These are phyloP conservation scores for Linum trigynum DNA, from an alignment of 345 rosid genomes.

Conservation along the genomic window DNA sequence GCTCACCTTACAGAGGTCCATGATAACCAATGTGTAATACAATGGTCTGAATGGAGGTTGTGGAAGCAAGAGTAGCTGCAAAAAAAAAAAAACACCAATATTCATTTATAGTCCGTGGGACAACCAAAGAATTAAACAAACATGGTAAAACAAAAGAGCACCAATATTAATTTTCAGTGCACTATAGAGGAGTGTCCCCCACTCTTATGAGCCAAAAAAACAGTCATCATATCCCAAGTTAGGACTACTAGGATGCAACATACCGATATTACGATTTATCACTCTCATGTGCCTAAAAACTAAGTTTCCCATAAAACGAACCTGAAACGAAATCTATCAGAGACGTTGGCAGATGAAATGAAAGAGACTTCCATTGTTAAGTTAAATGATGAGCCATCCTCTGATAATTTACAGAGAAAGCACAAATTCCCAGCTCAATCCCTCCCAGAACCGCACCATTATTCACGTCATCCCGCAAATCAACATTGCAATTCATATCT, in stretches of 20 bases:
- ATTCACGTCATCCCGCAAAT: constrained; percentile 13
- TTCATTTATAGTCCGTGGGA: neutral
- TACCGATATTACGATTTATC: too few relatives aligned
- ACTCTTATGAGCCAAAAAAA: too few relatives aligned
- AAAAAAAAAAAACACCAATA: constrained; percentile 1
- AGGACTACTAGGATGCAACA: too few relatives aligned
- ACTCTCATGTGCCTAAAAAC: too few relatives aligned
- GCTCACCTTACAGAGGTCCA: constrained; percentile 96
- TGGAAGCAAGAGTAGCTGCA: constrained; percentile 87
- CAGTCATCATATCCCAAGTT: too few relatives aligned
- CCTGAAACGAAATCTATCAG: too few relatives aligned
- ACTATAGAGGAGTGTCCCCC: too few relatives aligned
- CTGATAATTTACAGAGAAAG: neutral
- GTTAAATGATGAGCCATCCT: too few relatives aligned
- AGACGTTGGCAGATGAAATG: too few relatives aligned
- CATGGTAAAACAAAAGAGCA: neutral
- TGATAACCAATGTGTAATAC: constrained; percentile 82
- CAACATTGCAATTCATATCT: constrained; percentile 14
- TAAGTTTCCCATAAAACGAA: too few relatives aligned
- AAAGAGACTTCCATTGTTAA: too few relatives aligned
- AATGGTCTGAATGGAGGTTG: constrained; percentile 91
- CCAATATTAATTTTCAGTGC: too few relatives aligned
- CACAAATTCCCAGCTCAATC: constrained; percentile 3
- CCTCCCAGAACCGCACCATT: constrained; percentile 5
- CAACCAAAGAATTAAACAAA: neutral